Conservation (phyloP, 257 asterid species). For the Voacanga thouarsii region DNA sequence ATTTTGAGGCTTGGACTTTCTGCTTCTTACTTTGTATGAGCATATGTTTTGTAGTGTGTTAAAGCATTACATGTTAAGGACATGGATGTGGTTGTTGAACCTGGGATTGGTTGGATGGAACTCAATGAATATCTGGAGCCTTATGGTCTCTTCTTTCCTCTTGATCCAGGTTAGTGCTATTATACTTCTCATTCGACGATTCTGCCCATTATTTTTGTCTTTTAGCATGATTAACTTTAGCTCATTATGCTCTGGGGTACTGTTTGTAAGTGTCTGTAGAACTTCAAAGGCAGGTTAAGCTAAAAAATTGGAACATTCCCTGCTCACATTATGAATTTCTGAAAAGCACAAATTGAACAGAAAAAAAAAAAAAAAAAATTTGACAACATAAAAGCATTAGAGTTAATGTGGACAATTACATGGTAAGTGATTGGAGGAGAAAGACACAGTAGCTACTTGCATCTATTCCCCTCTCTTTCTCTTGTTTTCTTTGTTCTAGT, state of each 20-base stretch:
- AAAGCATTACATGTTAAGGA: slow-evolving; percentile 73
- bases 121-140: slow-evolving; percentile 93
- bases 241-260: not conserved
- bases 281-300: not conserved
- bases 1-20: slow-evolving; percentile 8
- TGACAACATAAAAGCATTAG: not conserved
- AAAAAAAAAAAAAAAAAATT: no score
- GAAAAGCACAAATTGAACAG: not conserved
- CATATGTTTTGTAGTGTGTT: slow-evolving; percentile 49
- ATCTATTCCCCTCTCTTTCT: not conserved
- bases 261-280: not conserved
- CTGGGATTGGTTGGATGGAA: slow-evolving; percentile 99
- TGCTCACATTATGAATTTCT: not conserved
- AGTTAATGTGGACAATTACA: not conserved
- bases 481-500: not conserved
- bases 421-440: not conserved
- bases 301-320: not conserved
- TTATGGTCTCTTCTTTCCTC: slow-evolving; percentile 91
- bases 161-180: slow-evolving; percentile 76
- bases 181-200: slow-evolving; percentile 15
- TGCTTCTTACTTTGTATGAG: slow-evolving; percentile 27
- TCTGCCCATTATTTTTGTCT: not conserved
- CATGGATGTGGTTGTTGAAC: slow-evolving; percentile 99
- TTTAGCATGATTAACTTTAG: slow-evolving; percentile 3
- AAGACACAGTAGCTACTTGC: not conserved